Percentiles rank a stretch among this genome's conserved stretches.
phyloP scores from a whole-genome alignment of 495 filamentous ascomycete genomes.

The Corynascus novoguineensis region DNA sequence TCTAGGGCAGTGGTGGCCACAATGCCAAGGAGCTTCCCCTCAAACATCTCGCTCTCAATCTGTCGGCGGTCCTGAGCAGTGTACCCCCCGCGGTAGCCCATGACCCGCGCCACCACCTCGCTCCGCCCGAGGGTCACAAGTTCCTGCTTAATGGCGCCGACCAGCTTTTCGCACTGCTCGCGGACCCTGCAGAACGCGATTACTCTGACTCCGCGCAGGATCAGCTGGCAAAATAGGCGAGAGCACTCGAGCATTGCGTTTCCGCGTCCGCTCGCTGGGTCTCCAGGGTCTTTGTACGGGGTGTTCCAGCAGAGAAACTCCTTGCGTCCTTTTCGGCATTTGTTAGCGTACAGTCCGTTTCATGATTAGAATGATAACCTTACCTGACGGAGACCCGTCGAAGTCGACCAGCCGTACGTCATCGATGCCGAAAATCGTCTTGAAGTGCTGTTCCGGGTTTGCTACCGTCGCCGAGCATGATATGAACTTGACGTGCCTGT shows the following conservation, averaged over 20 bases:
- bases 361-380: neutral
- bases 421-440: conserved; percentile 80
- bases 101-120: conserved; percentile 73
- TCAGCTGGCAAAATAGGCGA: conserved; percentile 81
- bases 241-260: conserved; percentile 80
- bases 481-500: conserved; percentile 83
- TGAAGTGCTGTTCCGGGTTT: conserved; percentile 90
- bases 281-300: conserved; percentile 82
- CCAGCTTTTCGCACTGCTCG: conserved; percentile 79
- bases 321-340: conserved; percentile 53
- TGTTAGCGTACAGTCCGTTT: neutral
- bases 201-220: conserved; percentile 82
- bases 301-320: conserved; percentile 99
- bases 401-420: conserved; percentile 77
- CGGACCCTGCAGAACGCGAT: conserved; percentile 89
- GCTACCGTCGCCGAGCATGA: conserved; percentile 97
- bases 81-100: conserved; percentile 96
- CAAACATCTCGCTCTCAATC: conserved; percentile 97
- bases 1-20: conserved; percentile 91
- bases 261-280: conserved; percentile 80
- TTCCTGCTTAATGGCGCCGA: conserved; percentile 74
- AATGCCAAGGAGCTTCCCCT: conserved; percentile 87
- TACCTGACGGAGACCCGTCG: conserved; percentile 81
- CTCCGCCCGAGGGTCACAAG: conserved; percentile 62
- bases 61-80: conserved; percentile 84